These are phyloP conservation scores for Lagerstroemia speciosa DNA, from an alignment of 345 rosid genomes.

Conservation along the genomic window DNA sequence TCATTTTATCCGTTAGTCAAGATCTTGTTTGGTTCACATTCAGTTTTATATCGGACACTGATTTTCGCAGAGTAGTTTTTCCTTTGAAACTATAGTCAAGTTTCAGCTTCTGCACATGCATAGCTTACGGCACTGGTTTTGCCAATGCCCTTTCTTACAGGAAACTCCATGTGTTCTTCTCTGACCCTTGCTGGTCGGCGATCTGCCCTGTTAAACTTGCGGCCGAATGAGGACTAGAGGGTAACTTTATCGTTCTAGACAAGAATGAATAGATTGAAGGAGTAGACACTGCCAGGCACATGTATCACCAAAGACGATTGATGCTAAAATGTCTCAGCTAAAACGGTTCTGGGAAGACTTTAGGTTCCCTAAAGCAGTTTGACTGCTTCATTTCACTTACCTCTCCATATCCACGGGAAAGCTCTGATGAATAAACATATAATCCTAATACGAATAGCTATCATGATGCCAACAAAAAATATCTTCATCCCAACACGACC, in stretches of 20 bases:
- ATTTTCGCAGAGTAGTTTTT: not conserved
- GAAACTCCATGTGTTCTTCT: not conserved
- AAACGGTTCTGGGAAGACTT: not conserved
- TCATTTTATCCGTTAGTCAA: too few relatives aligned
- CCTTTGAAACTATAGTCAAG: not conserved
- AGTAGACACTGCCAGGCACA: not conserved
- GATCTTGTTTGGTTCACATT: not conserved
- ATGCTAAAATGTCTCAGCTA: not conserved
- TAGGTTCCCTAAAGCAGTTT: not conserved
- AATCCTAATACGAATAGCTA: too few relatives aligned
- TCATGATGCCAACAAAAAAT: too few relatives aligned
- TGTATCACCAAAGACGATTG: not conserved
- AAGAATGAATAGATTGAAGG: not conserved
- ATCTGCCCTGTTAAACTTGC: not conserved
- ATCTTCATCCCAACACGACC: too few relatives aligned
- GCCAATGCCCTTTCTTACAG: not conserved
- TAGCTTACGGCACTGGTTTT: not conserved
- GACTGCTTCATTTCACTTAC: not conserved
- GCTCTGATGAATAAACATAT: not conserved
- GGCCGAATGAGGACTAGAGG: not conserved
- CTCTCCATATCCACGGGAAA: not conserved
- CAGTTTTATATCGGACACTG: not conserved
- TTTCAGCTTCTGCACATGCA: not conserved
- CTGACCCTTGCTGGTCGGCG: not conserved
- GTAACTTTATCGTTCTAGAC: not conserved